These are phyloP conservation scores for Polygonum aviculare DNA, from an alignment of 148 eudicot species.

Conservation along the genomic window DNA sequence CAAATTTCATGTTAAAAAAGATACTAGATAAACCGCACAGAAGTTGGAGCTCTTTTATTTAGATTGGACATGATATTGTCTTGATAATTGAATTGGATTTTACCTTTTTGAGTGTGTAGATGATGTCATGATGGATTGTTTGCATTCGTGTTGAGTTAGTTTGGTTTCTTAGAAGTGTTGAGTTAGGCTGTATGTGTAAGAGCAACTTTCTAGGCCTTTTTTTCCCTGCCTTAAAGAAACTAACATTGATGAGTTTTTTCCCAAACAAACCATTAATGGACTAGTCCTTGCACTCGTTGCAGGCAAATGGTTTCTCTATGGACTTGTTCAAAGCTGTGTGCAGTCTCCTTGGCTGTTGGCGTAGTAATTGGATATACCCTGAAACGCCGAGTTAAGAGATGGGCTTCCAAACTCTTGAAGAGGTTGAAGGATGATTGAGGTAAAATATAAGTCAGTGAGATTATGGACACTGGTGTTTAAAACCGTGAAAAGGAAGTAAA, in stretches of 20 bases:
- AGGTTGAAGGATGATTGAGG: conserved; percentile 57
- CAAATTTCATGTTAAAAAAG: not conserved
- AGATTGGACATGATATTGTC: not conserved
- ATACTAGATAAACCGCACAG: not conserved
- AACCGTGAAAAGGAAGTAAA: not conserved
- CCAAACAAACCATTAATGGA: not conserved
- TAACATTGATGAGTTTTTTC: not conserved
- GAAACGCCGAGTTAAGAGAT: conserved; percentile 63
- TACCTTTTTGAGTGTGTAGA: not conserved
- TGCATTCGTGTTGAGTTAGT: not conserved
- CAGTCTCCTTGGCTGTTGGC: conserved; percentile 67
- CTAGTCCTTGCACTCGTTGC: conserved; percentile 11
- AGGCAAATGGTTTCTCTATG: conserved; percentile 52
- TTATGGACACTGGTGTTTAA: not conserved
- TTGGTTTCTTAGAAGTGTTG: not conserved
- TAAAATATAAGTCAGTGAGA: not conserved
- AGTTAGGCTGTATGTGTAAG: not conserved
- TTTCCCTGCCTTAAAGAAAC: not conserved
- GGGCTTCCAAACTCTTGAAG: conserved; percentile 53
- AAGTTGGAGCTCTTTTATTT: not conserved
- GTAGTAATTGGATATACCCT: conserved; percentile 70
- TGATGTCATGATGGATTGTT: not conserved
- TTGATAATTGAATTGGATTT: not conserved
- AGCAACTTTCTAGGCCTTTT: not conserved
- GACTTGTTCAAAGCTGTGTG: conserved; percentile 87